Evolutionary conservation across 768 basidiomycete genomes (phyloP), one percentile per base, ranked within the genome.

Genomic region (Serendipita sp.): DNA sequence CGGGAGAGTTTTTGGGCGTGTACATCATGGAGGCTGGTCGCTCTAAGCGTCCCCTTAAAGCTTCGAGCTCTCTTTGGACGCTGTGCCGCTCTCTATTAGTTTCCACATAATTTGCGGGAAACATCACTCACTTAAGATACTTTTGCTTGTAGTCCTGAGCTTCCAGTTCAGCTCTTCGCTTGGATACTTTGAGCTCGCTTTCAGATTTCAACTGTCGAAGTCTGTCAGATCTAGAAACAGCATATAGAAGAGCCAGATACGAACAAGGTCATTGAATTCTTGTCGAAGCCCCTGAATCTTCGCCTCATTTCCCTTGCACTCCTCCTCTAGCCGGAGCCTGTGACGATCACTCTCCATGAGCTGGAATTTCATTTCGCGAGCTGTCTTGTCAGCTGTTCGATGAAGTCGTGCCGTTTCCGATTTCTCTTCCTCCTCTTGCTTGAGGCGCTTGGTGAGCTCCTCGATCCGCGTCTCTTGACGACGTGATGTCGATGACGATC

Each of bases 161-260:
- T 67, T 90, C 88, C 42, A 86, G 78, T 67, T 89, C 88, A 41
- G 84, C 85, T 44, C 86, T 79, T 33, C 88, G 82, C 71, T 88
- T 88, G 24, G 79, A 81, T 11, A 85, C 77, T 66, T 84, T 82
- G 2, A 89, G 74, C n/a, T 79, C 75, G 65, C 75, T 82, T 72
- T 84, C 86, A 13, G 67, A 64, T 31, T 58, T 58, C 53, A 58
- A 24, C 53, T 58, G 53, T 4, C 20, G 31, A 22, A n/a, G 20
- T n/a, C 5, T 5, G 24, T 22, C 31, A n/a, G 17, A 9, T 22
- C n/a, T 13, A 28, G 4, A 24, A 31, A n/a, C 44, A 78, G 77
- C 20, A 82, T 84, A 83, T 86, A 85, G 87, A 88, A 64, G 48
- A 64, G 31, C 31, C 64, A 61, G 42, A 4, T 24, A 76, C 81